Evolutionary conservation across 495 filamentous ascomycete genomes (phyloP).

Genomic region (Lasiosphaeria hispida): DNA sequence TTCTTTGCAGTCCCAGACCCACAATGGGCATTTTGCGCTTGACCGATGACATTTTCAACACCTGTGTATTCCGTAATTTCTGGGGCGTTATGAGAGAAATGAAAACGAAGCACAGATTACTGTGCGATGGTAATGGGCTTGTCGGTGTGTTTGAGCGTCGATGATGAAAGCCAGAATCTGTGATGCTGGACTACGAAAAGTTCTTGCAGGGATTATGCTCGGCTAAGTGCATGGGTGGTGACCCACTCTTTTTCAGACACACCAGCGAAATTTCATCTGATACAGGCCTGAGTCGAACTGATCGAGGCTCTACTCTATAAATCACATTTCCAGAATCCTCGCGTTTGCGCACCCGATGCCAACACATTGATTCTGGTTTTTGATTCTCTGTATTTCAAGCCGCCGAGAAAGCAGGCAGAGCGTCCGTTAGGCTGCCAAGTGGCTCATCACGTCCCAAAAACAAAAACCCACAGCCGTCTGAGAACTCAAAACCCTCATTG

Average conservation of each 20-base stretch:
- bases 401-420: no score
- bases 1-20: conserved; percentile 48
- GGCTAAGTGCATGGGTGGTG: neutral
- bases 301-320: no score
- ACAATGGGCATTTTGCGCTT: conserved; percentile 32
- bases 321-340: no score
- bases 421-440: no score
- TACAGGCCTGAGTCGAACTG: neutral
- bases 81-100: neutral
- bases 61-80: neutral
- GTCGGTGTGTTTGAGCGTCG: no score
- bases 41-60: conserved; percentile 23
- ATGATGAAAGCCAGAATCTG: no score
- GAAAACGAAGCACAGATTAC: neutral
- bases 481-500: no score
- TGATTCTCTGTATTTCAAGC: no score
- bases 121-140: neutral
- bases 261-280: neutral
- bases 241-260: neutral
- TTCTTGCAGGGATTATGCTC: neutral
- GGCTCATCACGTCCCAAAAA: no score
- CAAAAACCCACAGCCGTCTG: no score
- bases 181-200: neutral
- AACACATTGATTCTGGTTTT: no score
- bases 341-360: no score